phyloP scores from a whole-genome alignment of 164 flowering plant genomes.

The Taxillus chinensis region DNA sequence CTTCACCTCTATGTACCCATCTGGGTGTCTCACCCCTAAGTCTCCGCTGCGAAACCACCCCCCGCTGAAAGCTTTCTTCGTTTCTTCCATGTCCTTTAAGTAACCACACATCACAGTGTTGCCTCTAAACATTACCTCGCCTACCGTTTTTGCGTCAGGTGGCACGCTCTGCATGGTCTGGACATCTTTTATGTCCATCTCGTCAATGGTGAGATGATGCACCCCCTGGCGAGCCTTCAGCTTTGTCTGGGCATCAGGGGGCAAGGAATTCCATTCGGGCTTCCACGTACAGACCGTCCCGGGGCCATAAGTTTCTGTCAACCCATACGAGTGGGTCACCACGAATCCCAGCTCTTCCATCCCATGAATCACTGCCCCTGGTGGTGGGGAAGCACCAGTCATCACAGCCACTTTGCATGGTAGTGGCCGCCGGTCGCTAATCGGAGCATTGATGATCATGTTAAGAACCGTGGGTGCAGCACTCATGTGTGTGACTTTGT shows the following conservation, averaged over 20 bases:
- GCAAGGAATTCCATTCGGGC: constrained; percentile 26
- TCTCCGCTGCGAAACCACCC: constrained; percentile 57
- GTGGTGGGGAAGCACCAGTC: constrained; percentile 48
- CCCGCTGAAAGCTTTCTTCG: constrained; percentile 33
- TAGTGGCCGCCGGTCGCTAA: constrained; percentile 15
- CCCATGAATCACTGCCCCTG: constrained; percentile 15
- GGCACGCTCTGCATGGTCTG: constrained; percentile 52
- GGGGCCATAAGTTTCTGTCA: constrained; percentile 71
- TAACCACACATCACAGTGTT: constrained; percentile 70
- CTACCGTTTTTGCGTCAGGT: constrained; percentile 44
- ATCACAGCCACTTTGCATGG: constrained; percentile 31
- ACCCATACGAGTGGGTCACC: constrained; percentile 44
- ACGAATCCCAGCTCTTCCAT: constrained; percentile 46
- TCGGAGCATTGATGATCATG: constrained; percentile 40
- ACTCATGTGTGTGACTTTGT: constrained; percentile 65
- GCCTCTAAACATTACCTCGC: constrained; percentile 72
- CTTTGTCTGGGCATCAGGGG: constrained; percentile 13
- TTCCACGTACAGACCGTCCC: constrained; percentile 34
- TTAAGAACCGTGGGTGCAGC: constrained; percentile 68
- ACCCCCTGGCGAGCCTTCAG: constrained; percentile 25
- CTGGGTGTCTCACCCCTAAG: constrained; percentile 42
- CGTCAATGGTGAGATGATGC: constrained; percentile 31
- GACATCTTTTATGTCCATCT: constrained; percentile 56
- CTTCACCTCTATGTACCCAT: constrained; percentile 46
- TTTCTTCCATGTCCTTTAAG: constrained; percentile 24